Conservation (phyloP, 176 grass and related monocot species). For the Oryza nivara region DNA sequence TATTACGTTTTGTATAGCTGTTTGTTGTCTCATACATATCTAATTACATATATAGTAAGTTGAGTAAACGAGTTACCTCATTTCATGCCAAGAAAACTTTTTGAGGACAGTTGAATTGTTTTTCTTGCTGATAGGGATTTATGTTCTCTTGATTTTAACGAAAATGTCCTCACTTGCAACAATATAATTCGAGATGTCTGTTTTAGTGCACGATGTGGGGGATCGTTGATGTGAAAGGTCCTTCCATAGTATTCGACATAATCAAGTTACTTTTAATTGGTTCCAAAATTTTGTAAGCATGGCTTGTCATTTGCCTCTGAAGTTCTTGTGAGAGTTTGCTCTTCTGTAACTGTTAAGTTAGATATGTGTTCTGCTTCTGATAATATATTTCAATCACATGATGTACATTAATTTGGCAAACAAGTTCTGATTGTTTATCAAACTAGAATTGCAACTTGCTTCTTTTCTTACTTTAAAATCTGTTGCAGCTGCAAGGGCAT, state of each 20-base stretch:
- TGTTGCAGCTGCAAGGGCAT: slow-evolving; percentile 51
- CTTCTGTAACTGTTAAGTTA: not conserved
- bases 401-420: not conserved
- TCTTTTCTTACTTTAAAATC: not conserved
- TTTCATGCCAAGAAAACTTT: not conserved
- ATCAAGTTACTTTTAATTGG: not conserved
- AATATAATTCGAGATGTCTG: not conserved
- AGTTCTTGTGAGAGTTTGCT: not conserved
- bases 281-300: not conserved
- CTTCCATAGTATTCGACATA: not conserved
- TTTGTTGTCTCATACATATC: not conserved
- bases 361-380: not conserved
- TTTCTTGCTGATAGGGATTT: not conserved
- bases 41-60: not conserved
- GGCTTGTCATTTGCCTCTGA: not conserved
- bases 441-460: not conserved
- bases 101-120: not conserved
- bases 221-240: not conserved
- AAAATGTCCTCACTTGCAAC: not conserved
- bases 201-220: not conserved
- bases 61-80: not conserved
- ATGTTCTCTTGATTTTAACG: not conserved
- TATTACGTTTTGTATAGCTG: not conserved
- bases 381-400: not conserved
- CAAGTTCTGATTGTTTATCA: not conserved